Evolutionary conservation across 768 basidiomycete species (phyloP), one percentile per base, ranked within the genome.

Genomic region (Zangia roseola): DNA sequence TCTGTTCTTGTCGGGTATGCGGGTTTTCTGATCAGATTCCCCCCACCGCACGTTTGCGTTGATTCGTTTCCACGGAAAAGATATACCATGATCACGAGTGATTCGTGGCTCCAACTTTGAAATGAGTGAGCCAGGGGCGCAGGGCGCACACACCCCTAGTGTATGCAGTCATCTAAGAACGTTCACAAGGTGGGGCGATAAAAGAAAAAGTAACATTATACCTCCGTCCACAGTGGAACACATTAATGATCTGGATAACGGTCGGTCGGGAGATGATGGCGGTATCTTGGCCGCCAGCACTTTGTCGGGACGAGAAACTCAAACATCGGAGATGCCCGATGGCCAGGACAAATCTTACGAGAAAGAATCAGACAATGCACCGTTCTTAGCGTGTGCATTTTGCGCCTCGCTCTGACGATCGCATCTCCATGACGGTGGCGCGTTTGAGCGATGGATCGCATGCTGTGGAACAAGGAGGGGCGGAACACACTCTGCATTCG

Each of bases 181-280:
- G 40, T 20, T 31, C 31, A 31, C 31, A 16, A 31, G 31, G 14
- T 31, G 14, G 30, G 10, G 30, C 13, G 30, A 30, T 13, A 13
- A 30, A 13, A 10, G 16, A 31, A 16, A 49, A 24, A 45, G 50
- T 39, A 41, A 52, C 41, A 31, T n/a, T 16, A 31, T 24, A 34
- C 43, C 42, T 47, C 52, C 62, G 49, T 55, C 40, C 42, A 47
- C 19, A 57, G 36, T 45, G 44, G 20, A 24, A 42, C 43, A 45
- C 30, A 36, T 49, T 52, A 52, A 50, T 54, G 52, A 65, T 56
- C 56, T 60, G 54, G 52, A 53, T 17, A 47, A 40, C 45, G 35
- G 40, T 19, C 21, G 30, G 42, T n/a, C n/a, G n/a, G n/a, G n/a
- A n/a, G n/a, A n/a, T n/a, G n/a, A n/a, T n/a, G n/a, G n/a, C n/a